These are phyloP conservation scores for Globisporangium yorkense DNA, from an alignment of 352 stramenopile species.

Conservation along the genomic window DNA sequence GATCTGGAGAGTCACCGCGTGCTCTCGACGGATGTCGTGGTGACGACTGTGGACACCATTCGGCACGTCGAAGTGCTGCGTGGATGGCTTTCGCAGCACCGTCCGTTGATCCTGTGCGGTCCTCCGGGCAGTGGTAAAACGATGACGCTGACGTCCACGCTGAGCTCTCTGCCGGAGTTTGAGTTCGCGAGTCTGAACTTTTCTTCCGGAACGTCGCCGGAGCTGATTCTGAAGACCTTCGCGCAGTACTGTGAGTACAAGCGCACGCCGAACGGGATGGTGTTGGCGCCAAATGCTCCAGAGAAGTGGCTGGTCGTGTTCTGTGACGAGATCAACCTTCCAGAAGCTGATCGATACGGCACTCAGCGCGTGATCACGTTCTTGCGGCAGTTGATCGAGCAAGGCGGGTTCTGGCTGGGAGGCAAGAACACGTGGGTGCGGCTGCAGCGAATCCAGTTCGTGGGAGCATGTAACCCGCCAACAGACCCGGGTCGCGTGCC, in stretches of 20 bases:
- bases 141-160: conserved; percentile 98
- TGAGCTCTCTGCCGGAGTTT: conserved; percentile 97
- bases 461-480: conserved; percentile 98
- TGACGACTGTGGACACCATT: conserved; percentile 99
- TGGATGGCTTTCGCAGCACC: conserved; percentile 96
- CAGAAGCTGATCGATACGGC: conserved; percentile 96
- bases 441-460: conserved; percentile 93
- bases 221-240: conserved; percentile 98
- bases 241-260: conserved; percentile 99
- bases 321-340: conserved; percentile 99
- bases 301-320: conserved; percentile 99
- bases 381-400: conserved; percentile 97
- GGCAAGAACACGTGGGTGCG: conserved; percentile 90
- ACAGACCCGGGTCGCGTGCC: conserved; percentile 97
- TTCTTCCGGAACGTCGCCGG: conserved; percentile 96
- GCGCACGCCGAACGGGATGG: conserved; percentile 93
- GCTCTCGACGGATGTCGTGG: conserved; percentile 96
- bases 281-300: conserved; percentile 91
- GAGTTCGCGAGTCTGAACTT: conserved; percentile 99
- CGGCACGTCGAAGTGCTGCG: conserved; percentile 97
- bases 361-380: conserved; percentile 99
- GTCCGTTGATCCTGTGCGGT: conserved; percentile 97
- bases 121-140: conserved; percentile 99
- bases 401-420: conserved; percentile 89
- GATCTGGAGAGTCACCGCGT: conserved; percentile 98